Percentiles rank a stretch among this genome's conserved stretches.
phyloP scores from a whole-genome alignment of 768 basidiomycete genomes.

The Ephemerocybe angulata region DNA sequence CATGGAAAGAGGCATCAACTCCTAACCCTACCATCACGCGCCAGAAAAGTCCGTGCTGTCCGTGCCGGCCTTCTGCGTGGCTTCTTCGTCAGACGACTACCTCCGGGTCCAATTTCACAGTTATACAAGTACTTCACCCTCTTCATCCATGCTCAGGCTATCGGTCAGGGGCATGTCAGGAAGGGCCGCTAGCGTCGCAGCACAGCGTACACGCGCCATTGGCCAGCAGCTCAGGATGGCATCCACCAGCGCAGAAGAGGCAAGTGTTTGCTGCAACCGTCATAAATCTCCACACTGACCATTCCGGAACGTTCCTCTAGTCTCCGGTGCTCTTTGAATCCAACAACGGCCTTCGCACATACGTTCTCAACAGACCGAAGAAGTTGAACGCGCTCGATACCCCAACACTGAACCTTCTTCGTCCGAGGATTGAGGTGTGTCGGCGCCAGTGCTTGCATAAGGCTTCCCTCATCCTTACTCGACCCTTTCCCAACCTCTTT shows the following conservation, averaged over 20 bases:
- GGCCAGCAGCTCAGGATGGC: slow-evolving; percentile 44
- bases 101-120: too few species aligned
- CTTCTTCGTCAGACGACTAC: too few species aligned
- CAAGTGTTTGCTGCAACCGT: slow-evolving; percentile 18
- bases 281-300: background rate
- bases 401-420: slow-evolving; percentile 70
- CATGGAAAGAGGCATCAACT: slow-evolving; percentile 17
- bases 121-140: background rate
- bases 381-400: slow-evolving; percentile 83
- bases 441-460: background rate
- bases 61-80: background rate
- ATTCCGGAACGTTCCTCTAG: slow-evolving; percentile 19
- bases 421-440: slow-evolving; percentile 70
- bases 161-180: slow-evolving; percentile 40
- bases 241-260: slow-evolving; percentile 36
- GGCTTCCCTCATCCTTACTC: slow-evolving; percentile 8
- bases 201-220: slow-evolving; percentile 42
- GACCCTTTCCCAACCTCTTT: slow-evolving; percentile 8
- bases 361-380: slow-evolving; percentile 72
- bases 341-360: slow-evolving; percentile 58
- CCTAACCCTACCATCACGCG: slow-evolving; percentile 26
- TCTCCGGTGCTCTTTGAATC: slow-evolving; percentile 67
- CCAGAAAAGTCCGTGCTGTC: background rate
- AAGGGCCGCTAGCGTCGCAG: slow-evolving; percentile 30
- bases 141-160: slow-evolving; percentile 7